phyloP scores from a whole-genome alignment of 805 yeast species.

The Jamesozyma spencerorum region DNA sequence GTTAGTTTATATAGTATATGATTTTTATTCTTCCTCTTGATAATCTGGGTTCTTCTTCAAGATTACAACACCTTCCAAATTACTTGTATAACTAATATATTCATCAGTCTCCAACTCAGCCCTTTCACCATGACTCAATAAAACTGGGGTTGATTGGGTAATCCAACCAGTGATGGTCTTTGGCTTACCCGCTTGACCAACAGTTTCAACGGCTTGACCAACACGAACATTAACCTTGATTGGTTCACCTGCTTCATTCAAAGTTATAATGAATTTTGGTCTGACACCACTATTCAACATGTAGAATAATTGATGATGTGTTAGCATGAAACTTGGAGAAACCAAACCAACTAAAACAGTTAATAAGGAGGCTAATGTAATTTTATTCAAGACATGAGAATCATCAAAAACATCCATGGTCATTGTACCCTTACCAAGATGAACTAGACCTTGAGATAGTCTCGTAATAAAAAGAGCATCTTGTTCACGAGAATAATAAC shows the following conservation, averaged over 20 bases:
- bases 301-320: conserved; percentile 75
- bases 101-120: conserved; percentile 91
- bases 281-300: conserved; percentile 80
- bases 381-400: conserved; percentile 77
- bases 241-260: conserved; percentile 84
- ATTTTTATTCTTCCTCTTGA: conserved; percentile 45
- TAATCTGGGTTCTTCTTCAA: conserved; percentile 83
- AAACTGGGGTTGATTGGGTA: conserved; percentile 94
- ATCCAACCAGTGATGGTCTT: conserved; percentile 99
- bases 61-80: conserved; percentile 89
- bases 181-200: conserved; percentile 98
- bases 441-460: conserved; percentile 89
- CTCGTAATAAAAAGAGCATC: conserved; percentile 88
- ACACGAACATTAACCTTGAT: conserved; percentile 93
- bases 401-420: conserved; percentile 86
- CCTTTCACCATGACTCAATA: conserved; percentile 86
- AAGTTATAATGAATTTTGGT: conserved; percentile 88
- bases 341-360: conserved; percentile 77
- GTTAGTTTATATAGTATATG: background rate
- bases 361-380: conserved; percentile 78
- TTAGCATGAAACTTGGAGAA: conserved; percentile 78
- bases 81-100: conserved; percentile 69
- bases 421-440: conserved; percentile 92
- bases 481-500: conserved; percentile 82
- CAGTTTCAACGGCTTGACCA: conserved; percentile 97